phyloP scores from a whole-genome alignment of 169 alveolate species.

The Perkinsus olseni region DNA sequence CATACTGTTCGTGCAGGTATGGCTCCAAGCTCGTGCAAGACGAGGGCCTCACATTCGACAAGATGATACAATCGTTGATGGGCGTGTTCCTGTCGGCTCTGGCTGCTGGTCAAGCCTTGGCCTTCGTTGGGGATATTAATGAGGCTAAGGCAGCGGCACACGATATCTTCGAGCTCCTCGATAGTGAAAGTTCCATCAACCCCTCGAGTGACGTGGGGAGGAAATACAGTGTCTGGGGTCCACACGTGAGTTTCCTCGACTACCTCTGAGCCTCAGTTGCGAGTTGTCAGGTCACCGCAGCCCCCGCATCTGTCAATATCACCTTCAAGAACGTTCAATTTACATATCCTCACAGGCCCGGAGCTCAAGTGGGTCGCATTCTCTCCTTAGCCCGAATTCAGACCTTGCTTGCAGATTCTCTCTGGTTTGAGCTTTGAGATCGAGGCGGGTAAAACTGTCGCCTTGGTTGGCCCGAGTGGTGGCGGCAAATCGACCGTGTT shows the following conservation, averaged over 20 bases:
- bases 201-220: background rate
- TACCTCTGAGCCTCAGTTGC: background rate
- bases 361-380: background rate
- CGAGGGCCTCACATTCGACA: conserved; percentile 30
- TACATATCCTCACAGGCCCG: background rate
- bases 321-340: conserved; percentile 27
- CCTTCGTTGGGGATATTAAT: conserved; percentile 31
- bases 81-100: conserved; percentile 27
- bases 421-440: conserved; percentile 14
- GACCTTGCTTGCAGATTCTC: background rate
- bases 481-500: conserved; percentile 57
- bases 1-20: conserved; percentile 22
- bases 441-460: conserved; percentile 24
- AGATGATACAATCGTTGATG: conserved; percentile 41
- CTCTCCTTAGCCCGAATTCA: background rate
- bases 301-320: background rate
- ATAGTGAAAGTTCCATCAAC: conserved; percentile 20
- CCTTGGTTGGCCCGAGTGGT: conserved; percentile 48
- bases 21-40: conserved; percentile 44
- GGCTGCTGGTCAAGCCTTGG: conserved; percentile 36
- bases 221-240: background rate
- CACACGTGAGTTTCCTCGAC: background rate
- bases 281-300: background rate
- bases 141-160: conserved; percentile 33
- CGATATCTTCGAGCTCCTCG: conserved; percentile 32